Evolutionary conservation across 1,284 basidiomycete genomes (phyloP), one percentile per base, ranked within the genome.

Genomic region (Tylopilus orsonianus): DNA sequence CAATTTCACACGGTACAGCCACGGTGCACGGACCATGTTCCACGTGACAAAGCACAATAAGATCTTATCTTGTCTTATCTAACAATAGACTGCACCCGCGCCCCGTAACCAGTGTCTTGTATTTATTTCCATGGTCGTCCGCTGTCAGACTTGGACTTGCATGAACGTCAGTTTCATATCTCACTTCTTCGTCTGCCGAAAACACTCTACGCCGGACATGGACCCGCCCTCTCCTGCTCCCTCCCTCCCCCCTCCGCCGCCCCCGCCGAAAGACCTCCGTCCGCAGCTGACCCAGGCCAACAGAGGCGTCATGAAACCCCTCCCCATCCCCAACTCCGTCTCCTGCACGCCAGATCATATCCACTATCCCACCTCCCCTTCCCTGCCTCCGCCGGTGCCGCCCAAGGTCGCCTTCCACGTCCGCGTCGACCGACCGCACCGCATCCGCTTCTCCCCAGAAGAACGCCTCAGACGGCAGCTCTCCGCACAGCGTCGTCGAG

Each of bases 401-500:
- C 48, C 59, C 18, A 48, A 48, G 10, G n/a, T 45, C 16, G 26
- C 35, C 8, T 23, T 35, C 27, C 51, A 45, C 3, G 29, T 37
- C 13, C 44, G 55, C 23, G 37, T 48, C 23, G 45, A 47, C 19
- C 18, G 41, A 30, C 27, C 49, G 13, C 49, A 50, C 3, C 46
- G 41, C 10, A 37, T 45, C 20, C 39, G 20, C 26, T 51, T 58
- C 33, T 52, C 56, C 1, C 75, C 78, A 7, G 70, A 65, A 14
- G 78, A 81, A 43, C 69, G 73, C 19, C 71, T 73, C 20, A 68
- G 64, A 16, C 67, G 69, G 41, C 63, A 72, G 38, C 64, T 67
- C 53, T 74, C 74, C 43, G 57, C 65, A 26, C 70, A 75, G 46
- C 62, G 61, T 29, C 71, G 71, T 49, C 70, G 67, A 20, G 71